These are phyloP conservation scores for Murraya koenigii DNA, from an alignment of 345 rosid genomes.

Conservation along the genomic window DNA sequence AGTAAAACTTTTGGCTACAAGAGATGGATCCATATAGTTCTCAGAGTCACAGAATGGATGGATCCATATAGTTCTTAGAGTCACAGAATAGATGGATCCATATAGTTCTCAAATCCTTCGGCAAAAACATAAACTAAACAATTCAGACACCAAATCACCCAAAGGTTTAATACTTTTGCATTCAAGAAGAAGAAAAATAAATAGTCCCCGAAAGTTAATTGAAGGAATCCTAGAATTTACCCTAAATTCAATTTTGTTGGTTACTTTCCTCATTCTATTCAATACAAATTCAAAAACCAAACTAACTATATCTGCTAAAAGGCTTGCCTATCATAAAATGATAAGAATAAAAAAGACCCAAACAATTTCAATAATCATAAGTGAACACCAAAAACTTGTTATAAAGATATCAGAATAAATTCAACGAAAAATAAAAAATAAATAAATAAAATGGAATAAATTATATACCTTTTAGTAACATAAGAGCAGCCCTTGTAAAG, in stretches of 20 bases:
- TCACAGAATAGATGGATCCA: too few species aligned
- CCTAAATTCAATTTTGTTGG: background rate
- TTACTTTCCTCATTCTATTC: background rate
- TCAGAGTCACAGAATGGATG: too few species aligned
- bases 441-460: background rate
- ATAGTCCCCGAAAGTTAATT: too few species aligned
- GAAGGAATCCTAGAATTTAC: background rate
- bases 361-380: background rate
- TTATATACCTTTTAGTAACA: conserved; percentile 37
- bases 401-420: background rate
- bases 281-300: background rate
- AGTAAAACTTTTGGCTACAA: background rate
- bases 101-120: background rate
- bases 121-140: background rate
- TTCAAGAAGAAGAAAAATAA: too few species aligned
- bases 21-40: background rate
- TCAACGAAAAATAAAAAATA: background rate
- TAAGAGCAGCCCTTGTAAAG: conserved; percentile 36
- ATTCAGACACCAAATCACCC: background rate
- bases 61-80: too few species aligned
- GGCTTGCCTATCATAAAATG: background rate
- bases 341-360: background rate
- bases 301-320: background rate
- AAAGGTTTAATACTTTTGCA: background rate
- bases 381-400: background rate